phyloP scores from a whole-genome alignment of 352 stramenopile species.

The Aphanomyces invadans region DNA sequence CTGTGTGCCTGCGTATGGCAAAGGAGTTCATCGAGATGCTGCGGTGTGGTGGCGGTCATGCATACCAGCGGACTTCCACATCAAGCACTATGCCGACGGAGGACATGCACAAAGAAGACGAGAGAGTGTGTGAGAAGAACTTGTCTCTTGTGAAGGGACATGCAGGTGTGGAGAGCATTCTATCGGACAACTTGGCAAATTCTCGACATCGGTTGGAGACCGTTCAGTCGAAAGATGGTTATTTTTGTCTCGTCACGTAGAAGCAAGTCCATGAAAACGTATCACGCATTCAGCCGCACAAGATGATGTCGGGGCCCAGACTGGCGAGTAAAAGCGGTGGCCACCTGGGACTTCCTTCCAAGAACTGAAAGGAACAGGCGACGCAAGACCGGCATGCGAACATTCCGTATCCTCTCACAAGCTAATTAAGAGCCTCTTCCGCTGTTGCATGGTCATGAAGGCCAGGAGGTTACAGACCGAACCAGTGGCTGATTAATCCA shows the following conservation, averaged over 20 bases:
- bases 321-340: conserved; percentile 18
- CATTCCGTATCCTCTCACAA: conserved; percentile 10
- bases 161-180: too few relatives aligned
- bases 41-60: too few relatives aligned
- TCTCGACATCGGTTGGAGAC: conserved; percentile 25
- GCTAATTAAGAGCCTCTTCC: conserved; percentile 24
- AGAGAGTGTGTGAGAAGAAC: too few relatives aligned
- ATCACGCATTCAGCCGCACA: too few relatives aligned
- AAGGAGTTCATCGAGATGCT: too few relatives aligned
- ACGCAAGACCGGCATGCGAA: not conserved
- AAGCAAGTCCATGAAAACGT: too few relatives aligned
- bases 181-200: conserved; percentile 21
- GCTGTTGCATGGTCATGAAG: conserved; percentile 25
- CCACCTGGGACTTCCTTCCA: conserved; percentile 6
- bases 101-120: too few relatives aligned
- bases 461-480: conserved; percentile 15
- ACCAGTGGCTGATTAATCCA: conserved; percentile 26
- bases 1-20: too few relatives aligned
- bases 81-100: too few relatives aligned
- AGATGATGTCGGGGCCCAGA: conserved; percentile 23
- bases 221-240: conserved; percentile 27
- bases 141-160: too few relatives aligned
- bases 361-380: conserved; percentile 20
- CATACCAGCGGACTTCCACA: too few relatives aligned
- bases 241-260: conserved; percentile 24